Evolutionary conservation across 164 flowering plant species (phyloP).

Genomic region (Chimonanthus praecox): DNA sequence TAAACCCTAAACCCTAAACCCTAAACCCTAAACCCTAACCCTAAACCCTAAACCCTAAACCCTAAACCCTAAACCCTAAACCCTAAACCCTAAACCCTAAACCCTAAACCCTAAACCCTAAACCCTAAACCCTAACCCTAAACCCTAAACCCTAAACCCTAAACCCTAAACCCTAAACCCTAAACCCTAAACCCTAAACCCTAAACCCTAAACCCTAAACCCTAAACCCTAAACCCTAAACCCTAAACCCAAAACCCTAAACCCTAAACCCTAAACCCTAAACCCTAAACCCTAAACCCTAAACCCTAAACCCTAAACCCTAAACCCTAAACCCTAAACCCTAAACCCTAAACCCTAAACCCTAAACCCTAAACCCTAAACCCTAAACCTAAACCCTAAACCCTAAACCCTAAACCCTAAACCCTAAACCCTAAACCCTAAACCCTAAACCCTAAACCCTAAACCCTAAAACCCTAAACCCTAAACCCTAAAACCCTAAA

Average conservation of each 20-base stretch:
- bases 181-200: slow-evolving; percentile 8
- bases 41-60: slow-evolving; percentile 1
- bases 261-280: slow-evolving; percentile 11
- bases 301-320: slow-evolving; percentile 16
- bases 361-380: slow-evolving; percentile 12
- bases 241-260: too few species aligned
- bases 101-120: slow-evolving; percentile 7
- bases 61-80: slow-evolving; percentile 3
- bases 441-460: not conserved
- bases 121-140: slow-evolving; percentile 6
- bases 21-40: slow-evolving; percentile 5
- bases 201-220: slow-evolving; percentile 4
- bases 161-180: slow-evolving; percentile 9
- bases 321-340: slow-evolving; percentile 12
- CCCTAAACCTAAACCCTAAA: slow-evolving; percentile 10
- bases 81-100: slow-evolving; percentile 7
- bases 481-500: too few species aligned
- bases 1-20: not conserved
- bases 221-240: too few species aligned
- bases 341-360: slow-evolving; percentile 15
- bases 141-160: slow-evolving; percentile 8
- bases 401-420: not conserved
- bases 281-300: slow-evolving; percentile 14
- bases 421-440: not conserved
- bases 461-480: too few species aligned